phyloP scores from a whole-genome alignment of 305 asterid genomes.

The Rubia occidens region DNA sequence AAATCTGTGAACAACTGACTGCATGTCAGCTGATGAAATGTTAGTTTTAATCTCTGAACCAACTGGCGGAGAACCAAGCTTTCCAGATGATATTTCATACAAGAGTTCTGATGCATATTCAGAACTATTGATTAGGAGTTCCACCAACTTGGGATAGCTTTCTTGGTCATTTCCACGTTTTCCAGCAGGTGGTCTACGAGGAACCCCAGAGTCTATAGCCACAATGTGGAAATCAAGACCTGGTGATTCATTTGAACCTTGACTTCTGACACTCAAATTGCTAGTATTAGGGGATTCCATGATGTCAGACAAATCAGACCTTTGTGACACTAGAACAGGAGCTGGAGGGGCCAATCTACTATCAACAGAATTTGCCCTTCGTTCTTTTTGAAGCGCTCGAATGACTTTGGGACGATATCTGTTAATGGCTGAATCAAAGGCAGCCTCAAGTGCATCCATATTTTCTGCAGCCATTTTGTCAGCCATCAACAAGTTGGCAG shows the following conservation, averaged over 20 bases:
- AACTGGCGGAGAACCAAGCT: conserved; percentile 49
- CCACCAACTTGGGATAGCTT: conserved; percentile 85
- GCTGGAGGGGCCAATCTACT: conserved; percentile 46
- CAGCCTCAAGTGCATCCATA: conserved; percentile 63
- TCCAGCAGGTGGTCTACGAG: conserved; percentile 98
- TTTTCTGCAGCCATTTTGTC: conserved; percentile 50
- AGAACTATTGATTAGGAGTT: conserved; percentile 79
- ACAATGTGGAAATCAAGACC: conserved; percentile 52
- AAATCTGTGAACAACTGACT: conserved; percentile 55
- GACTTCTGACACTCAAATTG: conserved; percentile 46
- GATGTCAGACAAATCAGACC: conserved; percentile 67
- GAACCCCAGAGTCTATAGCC: conserved; percentile 95
- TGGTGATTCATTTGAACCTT: conserved; percentile 35
- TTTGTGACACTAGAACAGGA: conserved; percentile 51
- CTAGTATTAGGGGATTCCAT: conserved; percentile 66
- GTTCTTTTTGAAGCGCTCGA: conserved; percentile 85
- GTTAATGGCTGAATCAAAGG: conserved; percentile 77
- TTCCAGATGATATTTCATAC: conserved; percentile 76
- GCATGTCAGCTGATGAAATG: conserved; percentile 38
- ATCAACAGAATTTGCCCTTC: conserved; percentile 78
- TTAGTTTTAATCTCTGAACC: conserved; percentile 27
- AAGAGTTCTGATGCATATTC: conserved; percentile 66
- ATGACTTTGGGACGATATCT: conserved; percentile 79
- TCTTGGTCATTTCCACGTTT: conserved; percentile 81
- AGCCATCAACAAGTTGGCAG: conserved; percentile 74